Evolutionary conservation across 176 grass and related monocot genomes (phyloP).

Genomic region (Zea luxurians): DNA sequence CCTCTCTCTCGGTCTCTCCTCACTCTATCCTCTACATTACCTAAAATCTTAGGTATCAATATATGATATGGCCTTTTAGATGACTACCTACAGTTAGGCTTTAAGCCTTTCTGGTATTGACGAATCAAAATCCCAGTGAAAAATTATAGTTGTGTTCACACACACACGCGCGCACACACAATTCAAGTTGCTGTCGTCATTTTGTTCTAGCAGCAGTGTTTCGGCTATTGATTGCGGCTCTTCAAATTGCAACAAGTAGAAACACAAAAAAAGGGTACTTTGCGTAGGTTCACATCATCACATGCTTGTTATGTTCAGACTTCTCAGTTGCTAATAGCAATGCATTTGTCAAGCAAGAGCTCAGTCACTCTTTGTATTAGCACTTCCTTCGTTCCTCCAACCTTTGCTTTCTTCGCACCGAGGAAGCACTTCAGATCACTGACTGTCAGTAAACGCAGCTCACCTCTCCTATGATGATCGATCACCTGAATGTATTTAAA

Average conservation of each 20-base stretch:
- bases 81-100: too few relatives aligned
- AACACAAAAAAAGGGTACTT: background rate
- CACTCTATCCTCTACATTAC: background rate
- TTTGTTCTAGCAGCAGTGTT: background rate
- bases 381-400: conserved; percentile 80
- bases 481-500: conserved; percentile 56
- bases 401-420: conserved; percentile 58
- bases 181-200: background rate
- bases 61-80: too few relatives aligned
- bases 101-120: background rate
- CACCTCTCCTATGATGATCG: conserved; percentile 54
- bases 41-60: background rate
- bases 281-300: background rate
- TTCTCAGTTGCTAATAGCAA: background rate
- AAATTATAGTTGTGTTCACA: background rate
- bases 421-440: conserved; percentile 80
- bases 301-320: background rate
- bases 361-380: conserved; percentile 54
- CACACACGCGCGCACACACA: too few relatives aligned
- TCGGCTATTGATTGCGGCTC: background rate
- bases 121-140: background rate
- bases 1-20: too few relatives aligned
- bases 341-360: conserved; percentile 55
- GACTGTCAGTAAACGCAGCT: conserved; percentile 64
- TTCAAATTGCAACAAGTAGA: background rate